Evolutionary conservation across 2,329 filamentous ascomycete genomes (phyloP), one percentile per base, ranked within the genome.

Genomic region (Triangularia setosa): DNA sequence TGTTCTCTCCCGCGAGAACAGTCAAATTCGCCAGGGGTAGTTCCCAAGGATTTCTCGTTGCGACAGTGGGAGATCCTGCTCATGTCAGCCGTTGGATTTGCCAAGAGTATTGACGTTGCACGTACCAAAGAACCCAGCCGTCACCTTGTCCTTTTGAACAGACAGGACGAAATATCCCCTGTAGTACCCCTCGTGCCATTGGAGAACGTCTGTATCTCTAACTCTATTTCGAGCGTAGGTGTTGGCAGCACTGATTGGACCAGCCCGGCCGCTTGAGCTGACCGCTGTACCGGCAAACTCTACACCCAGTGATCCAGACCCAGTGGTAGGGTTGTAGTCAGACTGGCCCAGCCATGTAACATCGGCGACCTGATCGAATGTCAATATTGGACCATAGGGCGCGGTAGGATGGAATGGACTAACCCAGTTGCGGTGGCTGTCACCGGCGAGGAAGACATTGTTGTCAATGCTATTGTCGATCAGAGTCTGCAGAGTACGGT

Each of bases 131-230:
- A 83, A 92, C 5, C 80, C 79, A 0, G 89, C 88, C 9, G 83
- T 79, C 1, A 89, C 80, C 57, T 82, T 77, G 9, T 87, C 79
- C 23, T 83, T 78, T 8, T 76, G 79, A 61, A 90, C 78, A 58
- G 83, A 80, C 33, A 92, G 77, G 70, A 89, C 83, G 69, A 86
- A 91, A 76, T 92, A 92, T 0, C 90, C 90, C 16, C 89, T 81
- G 74, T 91, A 92, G 73, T 90, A 91, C 4, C 87, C 75, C 64
- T 92, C 89, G 68, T 88, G 85, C 89, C 89, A 92, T 70, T 90
- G 86, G 52, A 92, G 77, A 73, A 89, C 87, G 0, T 79, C 75
- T 73, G 90, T 92, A 21, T 79, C 75, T 55, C 73, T 72, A 66
- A 80, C 78, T 24, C 82, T 76, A 65, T 72, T 73, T 69, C 79